Evolutionary conservation across 1,284 basidiomycete genomes (phyloP).

Genomic region (Marasmius sp.): DNA sequence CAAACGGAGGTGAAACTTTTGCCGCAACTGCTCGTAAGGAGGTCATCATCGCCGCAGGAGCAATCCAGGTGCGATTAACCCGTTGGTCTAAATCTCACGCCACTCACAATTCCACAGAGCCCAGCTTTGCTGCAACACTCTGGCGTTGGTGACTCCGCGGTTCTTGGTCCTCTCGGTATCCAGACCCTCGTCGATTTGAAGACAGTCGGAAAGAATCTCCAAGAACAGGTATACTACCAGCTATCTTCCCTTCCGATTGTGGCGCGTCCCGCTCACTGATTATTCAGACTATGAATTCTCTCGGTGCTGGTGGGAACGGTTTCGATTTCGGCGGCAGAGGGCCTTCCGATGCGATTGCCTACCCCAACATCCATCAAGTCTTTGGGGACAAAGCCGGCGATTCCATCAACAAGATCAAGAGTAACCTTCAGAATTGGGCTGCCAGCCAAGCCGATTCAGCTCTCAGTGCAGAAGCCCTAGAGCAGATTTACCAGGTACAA

Average conservation of each 20-base stretch:
- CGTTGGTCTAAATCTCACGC: not conserved
- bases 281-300: conserved; percentile 37
- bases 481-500: conserved; percentile 41
- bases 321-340: conserved; percentile 38
- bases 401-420: conserved; percentile 32
- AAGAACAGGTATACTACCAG: conserved; percentile 37
- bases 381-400: conserved; percentile 35
- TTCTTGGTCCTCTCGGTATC: conserved; percentile 40
- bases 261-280: not conserved
- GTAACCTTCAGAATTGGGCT: conserved; percentile 37
- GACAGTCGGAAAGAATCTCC: conserved; percentile 46
- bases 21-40: conserved; percentile 31
- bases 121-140: conserved; percentile 44
- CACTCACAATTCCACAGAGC: conserved; percentile 19
- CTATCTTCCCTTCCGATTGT: not conserved
- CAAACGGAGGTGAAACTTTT: conserved; percentile 26
- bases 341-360: conserved; percentile 44
- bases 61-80: conserved; percentile 25
- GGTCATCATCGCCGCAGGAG: conserved; percentile 37
- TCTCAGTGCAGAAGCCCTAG: conserved; percentile 36
- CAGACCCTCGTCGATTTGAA: conserved; percentile 34
- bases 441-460: conserved; percentile 37
- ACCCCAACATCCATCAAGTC: conserved; percentile 45
- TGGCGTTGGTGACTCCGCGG: conserved; percentile 42
- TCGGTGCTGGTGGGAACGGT: conserved; percentile 36